These are phyloP conservation scores for Senecio squalidus DNA, from an alignment of 140 eudicot species.

Conservation along the genomic window DNA sequence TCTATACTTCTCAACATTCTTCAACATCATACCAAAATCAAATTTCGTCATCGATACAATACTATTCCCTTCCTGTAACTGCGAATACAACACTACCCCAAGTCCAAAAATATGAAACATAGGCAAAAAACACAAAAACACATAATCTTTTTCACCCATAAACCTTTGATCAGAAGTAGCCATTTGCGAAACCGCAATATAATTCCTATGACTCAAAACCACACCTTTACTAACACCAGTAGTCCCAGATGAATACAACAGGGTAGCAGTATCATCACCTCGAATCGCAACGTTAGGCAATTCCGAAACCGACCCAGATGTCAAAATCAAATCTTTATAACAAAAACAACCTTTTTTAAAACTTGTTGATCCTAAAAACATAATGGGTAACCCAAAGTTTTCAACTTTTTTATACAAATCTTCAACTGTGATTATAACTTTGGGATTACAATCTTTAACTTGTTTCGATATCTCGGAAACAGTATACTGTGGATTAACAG, in stretches of 20 bases:
- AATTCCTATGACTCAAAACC: conserved; percentile 57
- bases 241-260: conserved; percentile 86
- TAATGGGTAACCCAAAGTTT: conserved; percentile 37
- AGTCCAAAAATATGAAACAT: conserved; percentile 90
- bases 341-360: conserved; percentile 13
- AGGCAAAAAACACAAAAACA: conserved; percentile 64
- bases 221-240: conserved; percentile 87
- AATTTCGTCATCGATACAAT: conserved; percentile 62
- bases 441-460: conserved; percentile 58
- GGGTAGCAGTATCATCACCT: conserved; percentile 24
- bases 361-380: conserved; percentile 40
- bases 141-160: conserved; percentile 38
- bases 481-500: conserved; percentile 69
- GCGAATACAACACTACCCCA: conserved; percentile 39
- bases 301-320: conserved; percentile 10
- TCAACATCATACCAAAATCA: conserved; percentile 60
- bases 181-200: conserved; percentile 55
- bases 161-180: conserved; percentile 38
- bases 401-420: conserved; percentile 50
- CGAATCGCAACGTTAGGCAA: conserved; percentile 13
- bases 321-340: conserved; percentile 28
- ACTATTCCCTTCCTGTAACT: conserved; percentile 60
- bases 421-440: conserved; percentile 49
- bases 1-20: conserved; percentile 50
- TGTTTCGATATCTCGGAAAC: conserved; percentile 59